These are phyloP conservation scores for Arabis alpina DNA, from an alignment of 345 rosid species.

Conservation along the genomic window DNA sequence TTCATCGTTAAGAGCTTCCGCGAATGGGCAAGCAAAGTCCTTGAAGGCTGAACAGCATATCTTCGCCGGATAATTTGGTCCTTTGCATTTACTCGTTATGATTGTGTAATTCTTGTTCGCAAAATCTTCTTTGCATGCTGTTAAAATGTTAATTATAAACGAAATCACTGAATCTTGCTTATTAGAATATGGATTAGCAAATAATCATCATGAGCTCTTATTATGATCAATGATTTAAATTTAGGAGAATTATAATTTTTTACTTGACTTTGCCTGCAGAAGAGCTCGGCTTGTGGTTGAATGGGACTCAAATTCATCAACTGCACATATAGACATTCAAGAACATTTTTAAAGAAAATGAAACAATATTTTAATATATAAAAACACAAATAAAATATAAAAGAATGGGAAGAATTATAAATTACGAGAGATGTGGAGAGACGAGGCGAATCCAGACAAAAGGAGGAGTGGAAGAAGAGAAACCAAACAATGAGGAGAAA, in stretches of 20 bases:
- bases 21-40: conserved; percentile 68
- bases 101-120: conserved; percentile 65
- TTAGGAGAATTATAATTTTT: conserved; percentile 5
- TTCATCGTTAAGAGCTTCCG: conserved; percentile 54
- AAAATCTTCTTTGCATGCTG: conserved; percentile 66
- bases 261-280: conserved; percentile 67
- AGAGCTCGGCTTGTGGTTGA: conserved; percentile 59
- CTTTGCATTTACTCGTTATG: conserved; percentile 72
- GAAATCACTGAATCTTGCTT: background rate
- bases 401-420: too few relatives aligned
- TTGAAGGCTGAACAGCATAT: conserved; percentile 61
- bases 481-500: conserved; percentile 36
- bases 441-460: conserved; percentile 38
- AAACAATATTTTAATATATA: background rate
- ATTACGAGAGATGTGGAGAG: conserved; percentile 51
- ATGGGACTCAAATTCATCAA: conserved; percentile 48
- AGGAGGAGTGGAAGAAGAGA: conserved; percentile 44
- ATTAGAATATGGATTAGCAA: background rate
- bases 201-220: conserved; percentile 2
- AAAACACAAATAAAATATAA: background rate
- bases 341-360: background rate
- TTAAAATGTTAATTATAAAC: conserved; percentile 1
- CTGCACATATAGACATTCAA: conserved; percentile 43
- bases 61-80: conserved; percentile 64
- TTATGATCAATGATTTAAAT: background rate